phyloP scores from a whole-genome alignment of 1,139 yeast genomes.

The Geotrichum citri-aurantii region DNA sequence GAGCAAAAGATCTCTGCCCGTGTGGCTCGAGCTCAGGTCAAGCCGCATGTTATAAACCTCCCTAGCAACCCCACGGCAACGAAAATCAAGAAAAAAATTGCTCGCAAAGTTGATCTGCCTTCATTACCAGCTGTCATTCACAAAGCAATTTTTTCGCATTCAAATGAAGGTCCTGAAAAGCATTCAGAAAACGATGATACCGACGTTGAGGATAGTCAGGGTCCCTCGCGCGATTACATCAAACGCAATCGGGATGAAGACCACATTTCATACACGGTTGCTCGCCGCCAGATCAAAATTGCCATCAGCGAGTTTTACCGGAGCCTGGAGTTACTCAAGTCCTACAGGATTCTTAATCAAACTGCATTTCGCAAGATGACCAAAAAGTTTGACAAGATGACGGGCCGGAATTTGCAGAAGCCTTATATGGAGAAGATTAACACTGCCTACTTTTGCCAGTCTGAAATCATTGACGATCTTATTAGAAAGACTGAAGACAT shows the following conservation, averaged over 20 bases:
- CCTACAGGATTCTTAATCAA: slow-evolving; percentile 69
- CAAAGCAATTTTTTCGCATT: slow-evolving; percentile 9
- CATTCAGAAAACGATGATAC: background rate
- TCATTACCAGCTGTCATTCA: slow-evolving; percentile 28
- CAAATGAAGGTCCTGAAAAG: background rate
- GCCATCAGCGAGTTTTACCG: slow-evolving; percentile 80
- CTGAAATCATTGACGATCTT: slow-evolving; percentile 61
- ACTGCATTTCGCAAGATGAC: slow-evolving; percentile 86
- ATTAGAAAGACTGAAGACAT: slow-evolving; percentile 60
- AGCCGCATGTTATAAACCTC: slow-evolving; percentile 10
- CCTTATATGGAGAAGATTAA: slow-evolving; percentile 57
- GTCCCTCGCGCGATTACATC: slow-evolving; percentile 11
- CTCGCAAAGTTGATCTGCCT: slow-evolving; percentile 32
- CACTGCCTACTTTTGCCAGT: slow-evolving; percentile 52
- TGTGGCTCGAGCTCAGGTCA: slow-evolving; percentile 18
- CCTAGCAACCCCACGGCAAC: slow-evolving; percentile 24
- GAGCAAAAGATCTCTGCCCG: slow-evolving; percentile 42
- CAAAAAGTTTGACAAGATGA: slow-evolving; percentile 81
- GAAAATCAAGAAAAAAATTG: slow-evolving; percentile 23
- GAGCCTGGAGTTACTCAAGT: slow-evolving; percentile 67
- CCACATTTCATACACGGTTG: slow-evolving; percentile 50
- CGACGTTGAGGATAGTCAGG: background rate
- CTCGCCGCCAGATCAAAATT: slow-evolving; percentile 65
- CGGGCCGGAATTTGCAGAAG: slow-evolving; percentile 45
- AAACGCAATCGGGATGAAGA: slow-evolving; percentile 21